Base-by-base conservation (phyloP, 345 rosid genomes). In the Arabidopsis thaliana region DNA sequence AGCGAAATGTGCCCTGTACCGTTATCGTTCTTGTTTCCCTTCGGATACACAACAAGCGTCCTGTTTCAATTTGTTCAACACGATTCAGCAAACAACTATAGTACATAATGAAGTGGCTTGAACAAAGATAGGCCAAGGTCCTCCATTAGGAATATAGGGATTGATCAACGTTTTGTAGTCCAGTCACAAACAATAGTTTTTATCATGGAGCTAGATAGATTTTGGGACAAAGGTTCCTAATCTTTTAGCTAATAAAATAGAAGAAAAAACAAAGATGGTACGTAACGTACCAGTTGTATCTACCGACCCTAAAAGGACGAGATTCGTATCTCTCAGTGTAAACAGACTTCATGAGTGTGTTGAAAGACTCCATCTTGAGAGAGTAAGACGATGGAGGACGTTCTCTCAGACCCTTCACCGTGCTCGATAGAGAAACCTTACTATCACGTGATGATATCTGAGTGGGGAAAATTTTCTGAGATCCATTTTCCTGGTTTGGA, bases 381-480 rank as follows among this genome's bases (percentile, higher is more conserved):
- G 64, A 42, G 4, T 55, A 73, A 23, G 78, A 41, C 8, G 78
- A 65, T 1, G 78, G 70, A 10, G 78, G 65, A 65, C 71, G 71
- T 42, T 20, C 55, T 73, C 71, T 73, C 9, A 63, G 10, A 32
- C 76, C 69, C 51, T 50, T 72, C 52, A 61, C 12, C 1, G 61
- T 51, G 68, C 41, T 71, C 12, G 68, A 71, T 8, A 2, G 6
- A n/a, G 75, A 71, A 33, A 61, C 69, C 7, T 61, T 61, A 28
- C 23, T 36, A 72, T 72, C 76, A 37, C 74, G 74, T 61, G 69
- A 72, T 38, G 60, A 49, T 2, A 60, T 33, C 2, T 70, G 74
- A 45, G 24, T 45, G 46, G 66, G 9, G 28, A 58, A 13, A 7
- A 58, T 24, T 14, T 58, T 70, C 34, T 33, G 65, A 11, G 57